Evolutionary conservation across 2,329 filamentous ascomycete genomes (phyloP).

Genomic region (Aureobasidium melanogenum): DNA sequence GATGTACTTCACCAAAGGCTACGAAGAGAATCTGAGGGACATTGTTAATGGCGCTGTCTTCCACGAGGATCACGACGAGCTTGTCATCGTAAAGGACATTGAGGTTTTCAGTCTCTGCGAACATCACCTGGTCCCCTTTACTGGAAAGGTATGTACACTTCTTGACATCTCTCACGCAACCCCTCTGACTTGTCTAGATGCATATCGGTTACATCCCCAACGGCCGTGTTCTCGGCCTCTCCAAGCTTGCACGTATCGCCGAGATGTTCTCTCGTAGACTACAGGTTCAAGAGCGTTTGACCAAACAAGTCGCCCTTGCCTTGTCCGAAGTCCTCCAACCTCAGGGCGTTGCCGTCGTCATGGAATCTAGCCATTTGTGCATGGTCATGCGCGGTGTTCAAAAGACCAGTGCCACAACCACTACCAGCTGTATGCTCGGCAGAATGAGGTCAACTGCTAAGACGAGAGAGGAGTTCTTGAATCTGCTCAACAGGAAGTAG

Average conservation of each 20-base stretch:
- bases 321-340: constrained; percentile 89
- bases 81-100: constrained; percentile 97
- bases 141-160: constrained; percentile 62
- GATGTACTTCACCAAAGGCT: constrained; percentile 92
- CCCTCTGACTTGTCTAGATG: constrained; percentile 52
- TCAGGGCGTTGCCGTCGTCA: constrained; percentile 91
- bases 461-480: constrained; percentile 92
- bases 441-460: constrained; percentile 89
- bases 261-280: constrained; percentile 93
- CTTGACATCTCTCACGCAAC: neutral
- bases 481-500: constrained; percentile 41
- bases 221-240: constrained; percentile 85
- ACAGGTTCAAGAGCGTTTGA: constrained; percentile 93
- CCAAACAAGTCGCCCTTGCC: constrained; percentile 89
- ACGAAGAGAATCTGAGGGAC: constrained; percentile 86
- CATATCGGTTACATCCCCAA: constrained; percentile 97
- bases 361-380: constrained; percentile 93
- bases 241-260: constrained; percentile 88
- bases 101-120: constrained; percentile 92
- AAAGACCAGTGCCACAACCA: constrained; percentile 78
- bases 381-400: constrained; percentile 99
- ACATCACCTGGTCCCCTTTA: constrained; percentile 95
- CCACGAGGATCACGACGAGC: constrained; percentile 90
- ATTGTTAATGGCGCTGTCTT: constrained; percentile 93
- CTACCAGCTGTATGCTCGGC: constrained; percentile 95